These are phyloP conservation scores for Apophysomyces variabilis DNA, from an alignment of 371 early-diverging fungal species.

Conservation along the genomic window DNA sequence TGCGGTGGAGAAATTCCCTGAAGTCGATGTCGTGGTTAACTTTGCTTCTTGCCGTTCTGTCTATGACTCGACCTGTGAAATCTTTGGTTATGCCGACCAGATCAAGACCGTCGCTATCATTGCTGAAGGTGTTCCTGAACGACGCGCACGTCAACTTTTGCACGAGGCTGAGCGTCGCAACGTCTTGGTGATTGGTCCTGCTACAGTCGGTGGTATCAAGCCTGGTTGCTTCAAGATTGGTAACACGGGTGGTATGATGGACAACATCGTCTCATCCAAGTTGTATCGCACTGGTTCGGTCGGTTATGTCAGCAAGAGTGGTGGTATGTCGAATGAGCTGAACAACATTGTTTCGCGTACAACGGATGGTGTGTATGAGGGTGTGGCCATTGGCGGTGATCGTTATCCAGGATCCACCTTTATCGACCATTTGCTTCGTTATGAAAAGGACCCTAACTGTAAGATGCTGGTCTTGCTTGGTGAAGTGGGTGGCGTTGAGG, in stretches of 20 bases:
- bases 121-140: conserved; percentile 99
- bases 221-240: conserved; percentile 99
- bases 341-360: conserved; percentile 97
- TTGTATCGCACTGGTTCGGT: conserved; percentile 96
- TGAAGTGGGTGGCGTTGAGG: conserved; percentile 98
- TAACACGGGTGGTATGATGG: conserved; percentile 99
- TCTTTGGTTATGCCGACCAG: conserved; percentile 74
- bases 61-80: conserved; percentile 88
- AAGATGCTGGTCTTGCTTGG: conserved; percentile 96
- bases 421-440: conserved; percentile 95
- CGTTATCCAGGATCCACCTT: conserved; percentile 98
- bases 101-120: conserved; percentile 96
- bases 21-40: conserved; percentile 95
- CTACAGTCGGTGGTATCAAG: conserved; percentile 98
- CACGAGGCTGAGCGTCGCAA: conserved; percentile 80
- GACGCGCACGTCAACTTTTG: conserved; percentile 90
- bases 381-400: conserved; percentile 98
- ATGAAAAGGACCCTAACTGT: conserved; percentile 89
- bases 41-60: conserved; percentile 98
- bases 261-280: conserved; percentile 97
- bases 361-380: conserved; percentile 98
- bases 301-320: conserved; percentile 97
- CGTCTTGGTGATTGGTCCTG: conserved; percentile 95
- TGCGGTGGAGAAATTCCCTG: conserved; percentile 86
- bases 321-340: conserved; percentile 99